Percentiles rank a stretch among this genome's conserved stretches.
phyloP scores from a whole-genome alignment of 768 basidiomycete genomes.

The Xerocomellus dryophilus region DNA sequence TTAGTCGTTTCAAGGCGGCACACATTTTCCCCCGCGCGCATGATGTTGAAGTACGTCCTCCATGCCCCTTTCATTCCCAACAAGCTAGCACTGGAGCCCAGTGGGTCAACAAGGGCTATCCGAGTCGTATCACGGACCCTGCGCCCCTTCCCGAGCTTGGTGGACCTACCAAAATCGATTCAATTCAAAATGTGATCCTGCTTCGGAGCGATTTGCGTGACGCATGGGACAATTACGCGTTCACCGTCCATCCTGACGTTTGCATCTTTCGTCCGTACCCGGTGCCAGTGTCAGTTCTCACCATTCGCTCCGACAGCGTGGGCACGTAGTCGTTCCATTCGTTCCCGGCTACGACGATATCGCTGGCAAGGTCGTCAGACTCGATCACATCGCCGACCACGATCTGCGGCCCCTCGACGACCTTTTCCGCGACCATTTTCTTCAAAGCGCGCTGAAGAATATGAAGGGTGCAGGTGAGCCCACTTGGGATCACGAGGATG shows the following conservation, averaged over 20 bases:
- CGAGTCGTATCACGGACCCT: constrained; percentile 17
- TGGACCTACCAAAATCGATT: constrained; percentile 20
- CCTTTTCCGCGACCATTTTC: constrained; percentile 33
- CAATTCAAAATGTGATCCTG: constrained; percentile 28
- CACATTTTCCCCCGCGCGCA: constrained; percentile 27
- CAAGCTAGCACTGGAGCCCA: constrained; percentile 12
- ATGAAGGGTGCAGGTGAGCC: constrained; percentile 33
- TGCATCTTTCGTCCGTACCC: background rate
- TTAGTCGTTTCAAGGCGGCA: background rate
- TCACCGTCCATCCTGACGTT: constrained; percentile 29
- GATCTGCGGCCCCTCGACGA: constrained; percentile 32
- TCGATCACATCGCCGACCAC: constrained; percentile 32
- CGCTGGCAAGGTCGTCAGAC: background rate
- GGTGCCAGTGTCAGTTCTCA: background rate
- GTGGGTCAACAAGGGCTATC: constrained; percentile 21
- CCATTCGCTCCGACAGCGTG: background rate
- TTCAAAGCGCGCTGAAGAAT: constrained; percentile 34
- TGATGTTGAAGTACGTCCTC: constrained; percentile 13
- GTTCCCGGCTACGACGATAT: background rate
- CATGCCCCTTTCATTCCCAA: background rate
- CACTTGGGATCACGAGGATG: constrained; percentile 19
- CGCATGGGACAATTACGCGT: constrained; percentile 27
- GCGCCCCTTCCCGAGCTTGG: constrained; percentile 7
- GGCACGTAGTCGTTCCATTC: background rate
- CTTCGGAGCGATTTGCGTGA: constrained; percentile 27